Evolutionary conservation across 345 rosid species (phyloP).

Genomic region (Erucastrum elatum): DNA sequence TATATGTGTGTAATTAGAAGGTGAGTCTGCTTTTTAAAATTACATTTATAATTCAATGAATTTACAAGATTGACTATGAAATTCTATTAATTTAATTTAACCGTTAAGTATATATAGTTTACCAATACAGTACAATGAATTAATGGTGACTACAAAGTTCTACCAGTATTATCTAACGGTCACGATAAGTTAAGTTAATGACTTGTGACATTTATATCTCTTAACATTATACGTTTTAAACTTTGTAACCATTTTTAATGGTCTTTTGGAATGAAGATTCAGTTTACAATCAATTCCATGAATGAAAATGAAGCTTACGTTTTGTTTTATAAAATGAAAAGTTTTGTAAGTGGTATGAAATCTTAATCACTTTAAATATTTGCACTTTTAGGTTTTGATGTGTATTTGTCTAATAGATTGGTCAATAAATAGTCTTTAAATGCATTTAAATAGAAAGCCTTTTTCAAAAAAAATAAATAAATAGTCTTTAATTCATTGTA

Average conservation of each 20-base stretch:
- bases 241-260: conserved; percentile 11
- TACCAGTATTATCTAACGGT: conserved; percentile 20
- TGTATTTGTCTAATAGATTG: conserved; percentile 33
- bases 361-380: conserved; percentile 34
- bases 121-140: background rate
- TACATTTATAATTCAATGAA: conserved; percentile 20
- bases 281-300: background rate
- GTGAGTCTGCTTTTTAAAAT: background rate
- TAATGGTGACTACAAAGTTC: background rate
- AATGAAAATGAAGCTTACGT: background rate
- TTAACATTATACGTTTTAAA: conserved; percentile 13
- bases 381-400: conserved; percentile 29
- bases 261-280: background rate
- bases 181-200: conserved; percentile 18
- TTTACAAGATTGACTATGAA: conserved; percentile 1
- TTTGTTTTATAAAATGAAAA: conserved; percentile 20
- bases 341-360: conserved; percentile 33
- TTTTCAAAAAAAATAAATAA: no score
- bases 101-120: background rate
- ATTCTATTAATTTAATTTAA: conserved; percentile 6
- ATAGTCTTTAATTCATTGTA: conserved; percentile 31
- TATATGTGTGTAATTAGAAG: background rate
- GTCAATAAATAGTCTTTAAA: conserved; percentile 32
- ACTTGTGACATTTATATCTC: conserved; percentile 4
- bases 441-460: no score